Percentiles rank a stretch among this genome's conserved stretches.
These are phyloP conservation scores for Rhizopogon rudus DNA, from an alignment of 768 basidiomycete species.

Conservation along the genomic window DNA sequence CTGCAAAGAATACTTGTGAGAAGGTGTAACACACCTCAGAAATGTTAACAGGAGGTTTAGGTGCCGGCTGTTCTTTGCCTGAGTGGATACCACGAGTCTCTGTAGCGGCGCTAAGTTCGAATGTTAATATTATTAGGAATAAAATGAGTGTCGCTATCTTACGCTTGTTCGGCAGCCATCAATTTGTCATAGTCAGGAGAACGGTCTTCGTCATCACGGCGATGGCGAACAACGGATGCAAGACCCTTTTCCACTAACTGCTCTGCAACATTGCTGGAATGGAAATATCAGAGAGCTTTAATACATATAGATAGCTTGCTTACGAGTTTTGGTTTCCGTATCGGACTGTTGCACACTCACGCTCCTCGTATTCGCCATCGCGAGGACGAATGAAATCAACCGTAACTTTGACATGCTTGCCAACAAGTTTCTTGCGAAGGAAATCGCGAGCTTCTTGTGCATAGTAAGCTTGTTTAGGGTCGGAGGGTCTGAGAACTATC, in stretches of 20 bases:
- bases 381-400: conserved; percentile 89
- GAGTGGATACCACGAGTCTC: conserved; percentile 87
- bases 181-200: conserved; percentile 96
- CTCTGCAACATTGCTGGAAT: conserved; percentile 79
- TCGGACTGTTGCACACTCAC: conserved; percentile 87
- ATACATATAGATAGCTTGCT: conserved; percentile 16
- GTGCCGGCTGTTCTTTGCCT: conserved; percentile 78
- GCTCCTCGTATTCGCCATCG: conserved; percentile 92
- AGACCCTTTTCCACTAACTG: conserved; percentile 92
- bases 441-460: conserved; percentile 93
- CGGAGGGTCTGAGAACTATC: conserved; percentile 54
- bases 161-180: conserved; percentile 92
- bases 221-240: conserved; percentile 86
- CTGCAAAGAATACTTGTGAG: background rate
- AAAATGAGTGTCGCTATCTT: conserved; percentile 26
- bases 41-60: conserved; percentile 82
- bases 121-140: background rate
- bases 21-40: conserved; percentile 61
- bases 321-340: conserved; percentile 80
- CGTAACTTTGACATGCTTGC: conserved; percentile 77
- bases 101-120: conserved; percentile 56
- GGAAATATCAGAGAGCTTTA: conserved; percentile 5
- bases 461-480: conserved; percentile 82
- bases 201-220: conserved; percentile 91
- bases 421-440: conserved; percentile 86